Conservation (phyloP, 176 grass and related monocot species). For the Hyparrhenia diplandra region DNA sequence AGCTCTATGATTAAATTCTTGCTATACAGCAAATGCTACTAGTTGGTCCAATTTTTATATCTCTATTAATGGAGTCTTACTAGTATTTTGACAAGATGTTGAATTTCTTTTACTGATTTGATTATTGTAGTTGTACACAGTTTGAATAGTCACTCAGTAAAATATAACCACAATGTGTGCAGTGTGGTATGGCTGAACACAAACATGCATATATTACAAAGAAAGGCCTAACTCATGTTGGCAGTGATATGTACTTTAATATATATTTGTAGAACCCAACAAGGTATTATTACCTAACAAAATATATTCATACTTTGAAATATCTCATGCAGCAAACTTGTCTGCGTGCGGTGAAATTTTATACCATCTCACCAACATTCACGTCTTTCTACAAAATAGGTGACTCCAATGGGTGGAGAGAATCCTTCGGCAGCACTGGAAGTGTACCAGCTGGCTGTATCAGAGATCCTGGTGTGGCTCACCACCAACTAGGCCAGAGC, state of each 20-base stretch:
- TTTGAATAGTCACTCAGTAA: neutral
- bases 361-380: neutral
- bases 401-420: neutral
- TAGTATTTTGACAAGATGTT: neutral
- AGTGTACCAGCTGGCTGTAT: neutral
- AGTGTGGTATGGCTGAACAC: neutral
- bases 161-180: neutral
- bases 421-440: neutral
- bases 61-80: neutral
- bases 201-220: neutral
- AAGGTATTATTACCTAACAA: neutral
- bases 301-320: neutral
- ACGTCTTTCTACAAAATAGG: constrained; percentile 21
- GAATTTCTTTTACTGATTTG: neutral
- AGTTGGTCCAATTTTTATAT: neutral
- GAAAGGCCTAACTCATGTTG: neutral
- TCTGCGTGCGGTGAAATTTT: neutral
- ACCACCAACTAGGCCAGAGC: neutral
- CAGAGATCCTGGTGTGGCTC: neutral
- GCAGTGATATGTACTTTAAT: neutral
- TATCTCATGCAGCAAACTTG: neutral
- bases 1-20: neutral
- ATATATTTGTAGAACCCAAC: neutral
- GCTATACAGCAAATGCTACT: neutral
- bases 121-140: neutral